Percentiles rank a stretch among this genome's conserved stretches.
phyloP scores from a whole-genome alignment of 129 eudicot genomes.

The Saussurea involucrata region DNA sequence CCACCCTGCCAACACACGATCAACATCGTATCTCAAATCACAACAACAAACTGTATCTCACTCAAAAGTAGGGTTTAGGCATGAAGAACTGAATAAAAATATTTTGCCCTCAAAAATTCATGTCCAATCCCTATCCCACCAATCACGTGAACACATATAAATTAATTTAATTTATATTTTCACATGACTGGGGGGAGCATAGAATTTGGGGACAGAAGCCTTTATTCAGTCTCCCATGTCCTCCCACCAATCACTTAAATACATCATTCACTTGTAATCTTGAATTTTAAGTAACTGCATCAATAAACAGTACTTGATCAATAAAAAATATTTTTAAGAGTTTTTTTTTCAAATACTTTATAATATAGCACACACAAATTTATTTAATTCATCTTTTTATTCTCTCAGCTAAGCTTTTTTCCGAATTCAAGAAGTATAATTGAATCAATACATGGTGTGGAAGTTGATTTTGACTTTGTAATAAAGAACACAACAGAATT shows the following conservation, averaged over 20 bases:
- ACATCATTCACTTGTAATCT: no score
- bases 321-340: no score
- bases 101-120: no score
- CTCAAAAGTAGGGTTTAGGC: not conserved
- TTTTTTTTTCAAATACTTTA: no score
- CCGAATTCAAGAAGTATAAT: conserved; percentile 1
- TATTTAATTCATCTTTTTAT: no score
- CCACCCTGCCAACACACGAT: conserved; percentile 50
- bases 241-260: not conserved
- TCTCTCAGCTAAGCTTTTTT: not conserved
- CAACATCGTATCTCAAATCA: not conserved
- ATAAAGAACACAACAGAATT: conserved; percentile 12
- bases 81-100: no score
- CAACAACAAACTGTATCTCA: not conserved
- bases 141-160: not conserved
- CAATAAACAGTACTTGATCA: no score
- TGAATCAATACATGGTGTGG: conserved; percentile 18
- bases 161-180: not conserved
- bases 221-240: not conserved
- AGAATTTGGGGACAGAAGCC: not conserved
- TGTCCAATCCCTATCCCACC: not conserved
- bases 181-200: not conserved
- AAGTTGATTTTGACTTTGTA: conserved; percentile 20
- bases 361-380: no score
- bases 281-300: no score